Conservation (phyloP, 345 rosid genomes). For the Litchi chinensis region DNA sequence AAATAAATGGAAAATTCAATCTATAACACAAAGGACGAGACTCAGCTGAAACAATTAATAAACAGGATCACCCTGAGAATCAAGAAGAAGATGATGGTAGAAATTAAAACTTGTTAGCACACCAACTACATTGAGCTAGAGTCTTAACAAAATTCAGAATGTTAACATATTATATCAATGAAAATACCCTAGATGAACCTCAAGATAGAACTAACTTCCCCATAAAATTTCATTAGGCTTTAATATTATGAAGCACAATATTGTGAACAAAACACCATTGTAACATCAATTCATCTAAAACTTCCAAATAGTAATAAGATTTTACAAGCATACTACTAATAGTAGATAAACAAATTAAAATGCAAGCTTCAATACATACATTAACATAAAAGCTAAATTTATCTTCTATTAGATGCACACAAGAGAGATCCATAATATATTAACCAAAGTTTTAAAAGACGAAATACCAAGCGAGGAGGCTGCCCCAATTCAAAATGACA, state of each 20-base stretch:
- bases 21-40: no score
- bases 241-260: no score
- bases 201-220: no score
- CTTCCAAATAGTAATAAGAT: background rate
- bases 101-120: background rate
- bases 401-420: no score
- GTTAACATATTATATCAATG: background rate
- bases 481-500: no score
- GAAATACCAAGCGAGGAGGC: no score
- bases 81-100: background rate
- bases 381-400: background rate
- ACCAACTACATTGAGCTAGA: background rate
- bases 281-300: background rate
- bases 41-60: no score
- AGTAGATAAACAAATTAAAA: background rate
- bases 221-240: no score
- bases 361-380: background rate
- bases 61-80: background rate
- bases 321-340: background rate
- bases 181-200: background rate
- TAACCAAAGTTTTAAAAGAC: no score
- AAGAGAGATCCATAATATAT: no score
- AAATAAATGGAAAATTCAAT: background rate
- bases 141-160: background rate
- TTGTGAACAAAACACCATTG: background rate